Evolutionary conservation across 2,329 filamentous ascomycete genomes (phyloP).

Genomic region (Botrytis elliptica): DNA sequence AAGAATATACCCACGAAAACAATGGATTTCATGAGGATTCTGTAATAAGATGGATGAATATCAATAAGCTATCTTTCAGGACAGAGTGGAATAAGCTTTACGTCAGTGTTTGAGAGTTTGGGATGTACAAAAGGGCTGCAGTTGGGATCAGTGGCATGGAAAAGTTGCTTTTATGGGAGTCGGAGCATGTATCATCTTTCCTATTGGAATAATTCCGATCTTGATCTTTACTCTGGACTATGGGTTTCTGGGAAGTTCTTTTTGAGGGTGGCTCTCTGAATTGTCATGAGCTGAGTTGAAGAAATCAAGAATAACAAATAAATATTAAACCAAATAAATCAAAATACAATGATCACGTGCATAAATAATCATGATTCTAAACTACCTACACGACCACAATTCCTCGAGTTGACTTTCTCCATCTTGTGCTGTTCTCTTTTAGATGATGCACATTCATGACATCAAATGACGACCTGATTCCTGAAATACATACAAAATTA

Average conservation of each 20-base stretch:
- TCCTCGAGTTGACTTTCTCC: background rate
- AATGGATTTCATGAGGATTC: background rate
- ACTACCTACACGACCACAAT: background rate
- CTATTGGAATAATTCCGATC: background rate
- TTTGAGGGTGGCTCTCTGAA: background rate
- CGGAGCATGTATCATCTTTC: slow-evolving; percentile 2
- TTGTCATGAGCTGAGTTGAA: background rate
- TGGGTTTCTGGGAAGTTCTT: background rate
- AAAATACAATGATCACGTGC: background rate
- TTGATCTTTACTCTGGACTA: slow-evolving; percentile 10
- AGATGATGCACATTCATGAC: background rate
- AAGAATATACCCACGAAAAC: slow-evolving; percentile 12
- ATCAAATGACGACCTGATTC: background rate
- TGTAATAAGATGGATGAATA: background rate
- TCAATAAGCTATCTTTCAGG: background rate
- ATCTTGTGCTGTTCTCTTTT: background rate
- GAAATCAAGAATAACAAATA: background rate
- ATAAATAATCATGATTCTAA: background rate
- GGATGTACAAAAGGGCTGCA: slow-evolving; percentile 3
- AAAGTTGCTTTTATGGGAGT: slow-evolving; percentile 18
- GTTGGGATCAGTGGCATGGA: slow-evolving; percentile 7
- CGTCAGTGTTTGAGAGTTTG: background rate
- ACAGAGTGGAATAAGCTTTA: background rate
- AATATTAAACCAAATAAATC: background rate
- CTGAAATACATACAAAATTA: background rate